Conservation (phyloP, 306 rosid genomes). For the Mimosa pudica region DNA sequence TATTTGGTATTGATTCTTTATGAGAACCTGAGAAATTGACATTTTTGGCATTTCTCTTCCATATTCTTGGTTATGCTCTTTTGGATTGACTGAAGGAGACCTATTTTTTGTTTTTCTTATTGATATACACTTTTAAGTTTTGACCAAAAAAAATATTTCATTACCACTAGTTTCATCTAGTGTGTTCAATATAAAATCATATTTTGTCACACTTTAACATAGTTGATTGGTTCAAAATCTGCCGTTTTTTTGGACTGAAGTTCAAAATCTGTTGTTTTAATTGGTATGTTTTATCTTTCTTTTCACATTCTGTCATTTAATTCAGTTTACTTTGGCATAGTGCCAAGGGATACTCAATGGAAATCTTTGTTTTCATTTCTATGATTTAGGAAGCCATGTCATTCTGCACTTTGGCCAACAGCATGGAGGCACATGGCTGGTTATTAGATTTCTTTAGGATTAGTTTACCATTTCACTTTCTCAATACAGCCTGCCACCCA, state of each 20-base stretch:
- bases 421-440: not conserved
- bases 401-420: constrained; percentile 7
- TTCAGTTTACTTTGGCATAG: constrained; percentile 14
- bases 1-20: not conserved
- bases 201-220: constrained; percentile 1
- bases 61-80: constrained; percentile 1
- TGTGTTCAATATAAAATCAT: constrained; percentile 5
- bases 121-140: not conserved
- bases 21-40: constrained; percentile 3
- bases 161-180: too few species aligned
- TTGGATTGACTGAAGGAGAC: constrained; percentile 6
- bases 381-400: constrained; percentile 14
- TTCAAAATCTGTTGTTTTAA: constrained; percentile 6
- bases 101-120: not conserved
- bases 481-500: not conserved
- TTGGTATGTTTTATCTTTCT: constrained; percentile 3
- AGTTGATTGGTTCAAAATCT: too few species aligned
- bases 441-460: constrained; percentile 8
- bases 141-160: not conserved
- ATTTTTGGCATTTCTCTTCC: not conserved
- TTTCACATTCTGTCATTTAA: constrained; percentile 1
- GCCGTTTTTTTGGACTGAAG: too few species aligned
- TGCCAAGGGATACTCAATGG: not conserved
- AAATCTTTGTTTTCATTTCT: constrained; percentile 17
- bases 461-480: not conserved